Percentiles rank a stretch among this genome's conserved stretches.
These are phyloP conservation scores for Eucommia ulmoides DNA, from an alignment of 257 asterid genomes.

Conservation along the genomic window DNA sequence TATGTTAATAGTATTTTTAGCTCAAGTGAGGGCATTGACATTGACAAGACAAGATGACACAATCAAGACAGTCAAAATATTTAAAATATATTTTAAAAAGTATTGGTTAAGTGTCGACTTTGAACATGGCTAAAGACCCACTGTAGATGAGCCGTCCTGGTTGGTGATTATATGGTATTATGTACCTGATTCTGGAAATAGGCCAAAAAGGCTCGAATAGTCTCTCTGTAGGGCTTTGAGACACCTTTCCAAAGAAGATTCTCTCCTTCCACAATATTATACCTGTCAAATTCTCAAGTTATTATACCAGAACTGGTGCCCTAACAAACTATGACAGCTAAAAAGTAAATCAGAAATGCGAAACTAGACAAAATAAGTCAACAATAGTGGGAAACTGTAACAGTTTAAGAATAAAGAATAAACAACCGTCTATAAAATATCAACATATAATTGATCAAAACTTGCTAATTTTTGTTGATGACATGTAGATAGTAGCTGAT, in stretches of 20 bases:
- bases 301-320: constrained; percentile 15
- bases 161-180: too few species aligned
- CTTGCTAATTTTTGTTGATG: too few species aligned
- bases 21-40: too few species aligned
- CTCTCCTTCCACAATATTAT: constrained; percentile 80
- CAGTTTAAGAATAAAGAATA: not conserved
- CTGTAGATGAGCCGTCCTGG: too few species aligned
- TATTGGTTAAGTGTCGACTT: too few species aligned
- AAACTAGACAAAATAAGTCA: not conserved
- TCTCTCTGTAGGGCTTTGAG: constrained; percentile 94
- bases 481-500: too few species aligned
- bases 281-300: constrained; percentile 47
- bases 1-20: too few species aligned
- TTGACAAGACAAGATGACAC: too few species aligned
- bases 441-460: not conserved
- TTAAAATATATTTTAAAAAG: too few species aligned
- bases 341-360: constrained; percentile 5
- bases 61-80: too few species aligned
- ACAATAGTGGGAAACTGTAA: not conserved
- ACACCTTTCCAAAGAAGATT: constrained; percentile 82
- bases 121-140: too few species aligned
- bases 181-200: constrained; percentile 97
- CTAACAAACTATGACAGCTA: constrained; percentile 4
- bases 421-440: not conserved
- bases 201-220: constrained; percentile 88